Percentiles rank a stretch among this genome's conserved stretches.
Evolutionary conservation across 2,329 filamentous ascomycete genomes (phyloP).

Genomic region (Aurifilum marmelostoma): DNA sequence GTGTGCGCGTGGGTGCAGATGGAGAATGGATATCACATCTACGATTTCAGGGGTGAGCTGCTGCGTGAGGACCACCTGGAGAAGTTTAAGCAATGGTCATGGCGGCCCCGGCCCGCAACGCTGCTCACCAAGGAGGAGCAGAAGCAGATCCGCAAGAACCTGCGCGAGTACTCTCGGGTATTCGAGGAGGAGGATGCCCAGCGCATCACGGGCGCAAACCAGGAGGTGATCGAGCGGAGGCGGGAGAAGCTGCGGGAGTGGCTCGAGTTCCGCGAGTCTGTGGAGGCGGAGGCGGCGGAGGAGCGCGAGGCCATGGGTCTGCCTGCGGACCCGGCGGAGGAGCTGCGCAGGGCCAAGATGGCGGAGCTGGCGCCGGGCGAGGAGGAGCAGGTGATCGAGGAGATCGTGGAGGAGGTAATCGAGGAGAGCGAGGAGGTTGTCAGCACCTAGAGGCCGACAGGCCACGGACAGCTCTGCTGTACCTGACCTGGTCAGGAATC

Average conservation of each 20-base stretch:
- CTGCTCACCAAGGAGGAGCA: conserved; percentile 96
- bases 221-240: conserved; percentile 88
- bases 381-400: conserved; percentile 82
- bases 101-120: conserved; percentile 90
- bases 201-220: conserved; percentile 90
- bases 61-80: conserved; percentile 91
- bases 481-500: neutral
- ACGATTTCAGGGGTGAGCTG: conserved; percentile 90
- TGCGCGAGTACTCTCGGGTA: conserved; percentile 90
- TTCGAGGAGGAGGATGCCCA: conserved; percentile 96
- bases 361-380: conserved; percentile 59
- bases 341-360: conserved; percentile 61
- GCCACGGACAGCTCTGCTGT: neutral
- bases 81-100: conserved; percentile 96
- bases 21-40: conserved; percentile 98
- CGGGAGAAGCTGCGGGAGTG: conserved; percentile 85
- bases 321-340: conserved; percentile 66
- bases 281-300: conserved; percentile 72
- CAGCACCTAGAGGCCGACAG: conserved; percentile 25
- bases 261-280: conserved; percentile 77
- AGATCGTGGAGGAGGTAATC: conserved; percentile 81
- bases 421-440: conserved; percentile 84
- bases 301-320: conserved; percentile 72
- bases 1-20: conserved; percentile 65
- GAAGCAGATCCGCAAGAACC: conserved; percentile 96